Evolutionary conservation across 2,329 filamentous ascomycete genomes (phyloP).

Genomic region (Fusarium sp.): DNA sequence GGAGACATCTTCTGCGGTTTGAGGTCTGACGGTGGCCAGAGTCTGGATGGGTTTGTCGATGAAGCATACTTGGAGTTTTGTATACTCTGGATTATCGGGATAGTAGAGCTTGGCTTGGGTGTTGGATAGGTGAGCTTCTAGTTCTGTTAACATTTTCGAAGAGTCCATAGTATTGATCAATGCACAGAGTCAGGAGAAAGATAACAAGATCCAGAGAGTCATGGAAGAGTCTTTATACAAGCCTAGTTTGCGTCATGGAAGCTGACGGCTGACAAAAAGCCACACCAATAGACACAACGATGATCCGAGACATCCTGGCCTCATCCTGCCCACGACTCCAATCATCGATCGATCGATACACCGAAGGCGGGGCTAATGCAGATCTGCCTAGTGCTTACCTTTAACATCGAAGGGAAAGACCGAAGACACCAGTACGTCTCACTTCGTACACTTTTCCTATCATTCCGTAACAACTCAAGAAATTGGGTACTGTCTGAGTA

Average conservation of each 20-base stretch:
- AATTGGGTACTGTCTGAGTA: background rate
- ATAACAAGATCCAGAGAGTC: too few relatives aligned
- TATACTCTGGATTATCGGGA: constrained; percentile 29
- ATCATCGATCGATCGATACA: background rate
- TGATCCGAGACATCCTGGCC: background rate
- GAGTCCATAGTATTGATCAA: too few relatives aligned
- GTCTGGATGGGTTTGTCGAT: constrained; percentile 6
- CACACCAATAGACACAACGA: accelerated
- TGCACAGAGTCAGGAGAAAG: too few relatives aligned
- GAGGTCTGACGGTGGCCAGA: background rate
- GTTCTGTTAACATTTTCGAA: background rate
- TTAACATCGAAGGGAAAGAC: background rate
- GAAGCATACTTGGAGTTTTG: background rate
- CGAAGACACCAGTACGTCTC: background rate
- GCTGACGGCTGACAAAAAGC: background rate
- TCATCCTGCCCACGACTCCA: background rate
- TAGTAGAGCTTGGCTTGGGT: background rate
- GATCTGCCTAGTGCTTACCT: background rate
- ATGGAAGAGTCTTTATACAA: too few relatives aligned
- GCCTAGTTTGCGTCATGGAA: too few relatives aligned
- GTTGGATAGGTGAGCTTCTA: background rate
- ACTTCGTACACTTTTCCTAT: background rate
- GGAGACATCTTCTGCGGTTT: background rate
- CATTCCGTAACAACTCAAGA: background rate
- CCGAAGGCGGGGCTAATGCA: background rate